Evolutionary conservation across 352 stramenopile genomes (phyloP).

Genomic region (Pythium coloratum): DNA sequence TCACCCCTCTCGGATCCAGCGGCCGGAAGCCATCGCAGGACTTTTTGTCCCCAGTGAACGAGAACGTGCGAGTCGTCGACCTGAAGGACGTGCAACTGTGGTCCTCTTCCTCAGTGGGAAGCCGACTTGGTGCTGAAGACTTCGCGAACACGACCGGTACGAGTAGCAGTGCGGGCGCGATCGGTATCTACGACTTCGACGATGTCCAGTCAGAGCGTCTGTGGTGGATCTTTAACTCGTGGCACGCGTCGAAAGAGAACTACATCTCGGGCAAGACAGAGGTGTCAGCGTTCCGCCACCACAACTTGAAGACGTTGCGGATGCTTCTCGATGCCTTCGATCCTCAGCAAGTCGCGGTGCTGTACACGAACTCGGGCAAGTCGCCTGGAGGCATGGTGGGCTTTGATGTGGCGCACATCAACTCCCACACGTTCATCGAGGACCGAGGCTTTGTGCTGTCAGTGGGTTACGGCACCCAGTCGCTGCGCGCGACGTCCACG

Average conservation of each 20-base stretch:
- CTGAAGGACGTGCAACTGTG: constrained; percentile 56
- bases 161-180: constrained; percentile 38
- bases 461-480: constrained; percentile 49
- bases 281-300: constrained; percentile 57
- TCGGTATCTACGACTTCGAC: constrained; percentile 78
- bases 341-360: constrained; percentile 73
- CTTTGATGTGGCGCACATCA: constrained; percentile 79
- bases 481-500: constrained; percentile 9
- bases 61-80: constrained; percentile 50
- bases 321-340: constrained; percentile 77
- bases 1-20: constrained; percentile 4
- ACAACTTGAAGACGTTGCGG: constrained; percentile 70
- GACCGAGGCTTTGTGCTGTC: constrained; percentile 64
- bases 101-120: constrained; percentile 20
- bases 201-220: constrained; percentile 79
- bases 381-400: constrained; percentile 48
- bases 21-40: constrained; percentile 12
- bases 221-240: constrained; percentile 84
- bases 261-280: constrained; percentile 77
- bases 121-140: constrained; percentile 5
- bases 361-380: constrained; percentile 47
- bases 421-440: constrained; percentile 74
- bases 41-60: constrained; percentile 30
- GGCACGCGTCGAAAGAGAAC: constrained; percentile 59
- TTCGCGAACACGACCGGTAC: constrained; percentile 25